Conservation (phyloP, 2,329 filamentous ascomycete genomes). For the Ophiognomonia clavigignenti-juglandacearum region DNA sequence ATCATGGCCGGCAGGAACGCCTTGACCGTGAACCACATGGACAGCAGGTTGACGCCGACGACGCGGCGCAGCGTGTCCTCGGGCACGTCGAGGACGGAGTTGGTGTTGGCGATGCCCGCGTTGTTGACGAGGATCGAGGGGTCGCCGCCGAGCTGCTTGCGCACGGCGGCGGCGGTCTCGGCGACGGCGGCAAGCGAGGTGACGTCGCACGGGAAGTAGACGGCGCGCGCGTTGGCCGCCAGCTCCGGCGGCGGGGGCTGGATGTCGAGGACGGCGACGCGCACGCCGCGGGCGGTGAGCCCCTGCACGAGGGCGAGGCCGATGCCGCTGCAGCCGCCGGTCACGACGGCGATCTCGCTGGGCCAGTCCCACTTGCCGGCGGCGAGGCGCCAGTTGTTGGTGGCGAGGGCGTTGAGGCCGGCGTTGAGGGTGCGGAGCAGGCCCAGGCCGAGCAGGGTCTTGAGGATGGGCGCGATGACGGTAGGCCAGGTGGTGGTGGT, state of each 20-base stretch:
- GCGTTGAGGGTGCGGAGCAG: conserved; percentile 13
- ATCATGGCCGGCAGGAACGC: conserved; percentile 55
- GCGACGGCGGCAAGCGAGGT: conserved; percentile 41
- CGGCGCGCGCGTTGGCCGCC: conserved; percentile 16
- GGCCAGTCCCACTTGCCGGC: conserved; percentile 22
- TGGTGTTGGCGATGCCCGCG: conserved; percentile 47
- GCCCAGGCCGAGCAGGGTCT: conserved; percentile 6
- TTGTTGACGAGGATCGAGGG: conserved; percentile 59
- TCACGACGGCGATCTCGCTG: conserved; percentile 24
- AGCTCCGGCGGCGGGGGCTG: conserved; percentile 23
- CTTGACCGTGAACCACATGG: conserved; percentile 45
- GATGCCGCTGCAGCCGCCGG: conserved; percentile 28
- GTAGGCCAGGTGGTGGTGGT: background rate
- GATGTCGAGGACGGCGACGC: conserved; percentile 32
- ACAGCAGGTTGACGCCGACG: conserved; percentile 11
- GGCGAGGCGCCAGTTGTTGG: conserved; percentile 20
- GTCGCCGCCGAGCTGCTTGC: conserved; percentile 26
- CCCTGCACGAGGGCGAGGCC: conserved; percentile 29
- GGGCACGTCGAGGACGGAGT: conserved; percentile 44
- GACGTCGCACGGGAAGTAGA: conserved; percentile 41
- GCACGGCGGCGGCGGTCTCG: conserved; percentile 33
- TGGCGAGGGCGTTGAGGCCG: conserved; percentile 19
- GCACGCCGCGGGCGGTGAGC: conserved; percentile 29
- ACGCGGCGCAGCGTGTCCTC: conserved; percentile 35
- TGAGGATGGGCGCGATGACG: conserved; percentile 3